A percentile compares a stretch with the other conserved stretches of the same genome.
Evolutionary conservation across 1,284 basidiomycete genomes (phyloP).

Genomic region (Microstroma glucosiphilum): DNA sequence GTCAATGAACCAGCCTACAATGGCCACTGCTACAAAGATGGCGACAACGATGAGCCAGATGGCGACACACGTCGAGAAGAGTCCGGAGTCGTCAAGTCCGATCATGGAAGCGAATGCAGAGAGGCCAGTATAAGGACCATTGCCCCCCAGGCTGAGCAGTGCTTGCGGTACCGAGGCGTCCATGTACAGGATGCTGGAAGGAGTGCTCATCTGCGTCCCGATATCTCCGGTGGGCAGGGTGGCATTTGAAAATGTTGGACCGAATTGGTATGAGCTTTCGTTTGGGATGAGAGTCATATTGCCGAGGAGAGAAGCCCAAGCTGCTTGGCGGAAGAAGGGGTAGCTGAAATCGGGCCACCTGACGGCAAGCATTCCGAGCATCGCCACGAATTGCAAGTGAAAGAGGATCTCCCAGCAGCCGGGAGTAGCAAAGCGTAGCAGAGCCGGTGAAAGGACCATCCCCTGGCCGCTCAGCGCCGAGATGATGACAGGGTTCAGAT

Average conservation of each 20-base stretch:
- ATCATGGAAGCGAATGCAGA: constrained; percentile 71
- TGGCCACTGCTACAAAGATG: constrained; percentile 64
- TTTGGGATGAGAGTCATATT: constrained; percentile 33
- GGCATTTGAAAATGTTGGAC: constrained; percentile 18
- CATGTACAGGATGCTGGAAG: constrained; percentile 70
- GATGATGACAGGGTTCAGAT: constrained; percentile 54
- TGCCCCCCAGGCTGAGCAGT: constrained; percentile 58
- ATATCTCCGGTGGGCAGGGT: constrained; percentile 30
- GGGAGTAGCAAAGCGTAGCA: constrained; percentile 87
- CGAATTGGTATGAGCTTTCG: constrained; percentile 13
- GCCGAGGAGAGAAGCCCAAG: constrained; percentile 51
- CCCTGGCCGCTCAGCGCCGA: constrained; percentile 87
- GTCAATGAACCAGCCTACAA: constrained; percentile 59
- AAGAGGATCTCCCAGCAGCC: constrained; percentile 85
- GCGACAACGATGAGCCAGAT: constrained; percentile 76
- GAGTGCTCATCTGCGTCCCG: constrained; percentile 61
- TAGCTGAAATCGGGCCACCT: constrained; percentile 88
- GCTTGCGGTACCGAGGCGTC: constrained; percentile 63
- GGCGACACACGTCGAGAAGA: constrained; percentile 75
- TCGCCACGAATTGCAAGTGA: constrained; percentile 71
- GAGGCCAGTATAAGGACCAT: constrained; percentile 58
- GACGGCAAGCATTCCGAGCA: constrained; percentile 83
- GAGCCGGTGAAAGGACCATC: constrained; percentile 71
- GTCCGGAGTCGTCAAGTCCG: constrained; percentile 71
- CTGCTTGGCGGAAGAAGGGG: constrained; percentile 50